These are phyloP conservation scores for Melaleuca quinquenervia DNA, from an alignment of 345 rosid genomes.

Conservation along the genomic window DNA sequence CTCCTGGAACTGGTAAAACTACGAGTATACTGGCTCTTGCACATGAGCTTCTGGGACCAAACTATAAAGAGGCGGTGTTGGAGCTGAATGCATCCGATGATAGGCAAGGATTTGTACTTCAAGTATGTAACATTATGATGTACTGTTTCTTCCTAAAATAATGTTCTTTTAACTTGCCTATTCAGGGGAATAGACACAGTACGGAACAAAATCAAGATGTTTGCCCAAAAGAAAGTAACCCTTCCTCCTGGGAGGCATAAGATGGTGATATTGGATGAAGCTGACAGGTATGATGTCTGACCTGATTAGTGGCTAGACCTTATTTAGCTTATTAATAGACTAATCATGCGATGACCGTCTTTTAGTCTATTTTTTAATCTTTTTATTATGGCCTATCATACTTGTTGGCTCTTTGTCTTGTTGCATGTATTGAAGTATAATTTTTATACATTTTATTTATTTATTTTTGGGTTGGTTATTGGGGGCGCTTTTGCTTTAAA, in stretches of 20 bases:
- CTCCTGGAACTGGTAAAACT: conserved; percentile 98
- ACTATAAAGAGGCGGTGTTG: conserved; percentile 72
- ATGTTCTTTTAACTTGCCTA: not conserved
- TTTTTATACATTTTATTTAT: not conserved
- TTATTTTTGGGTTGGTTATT: not conserved
- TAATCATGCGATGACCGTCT: not conserved
- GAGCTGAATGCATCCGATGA: conserved; percentile 99
- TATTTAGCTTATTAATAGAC: not conserved
- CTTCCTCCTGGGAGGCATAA: conserved; percentile 87
- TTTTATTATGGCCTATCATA: not conserved
- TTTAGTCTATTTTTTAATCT: not conserved
- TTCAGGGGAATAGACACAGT: conserved; percentile 90
- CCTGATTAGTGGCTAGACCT: not conserved
- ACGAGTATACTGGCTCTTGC: conserved; percentile 95
- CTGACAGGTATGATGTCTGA: conserved; percentile 58
- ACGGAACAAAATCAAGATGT: conserved; percentile 95
- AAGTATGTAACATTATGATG: not conserved
- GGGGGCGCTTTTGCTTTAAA: not conserved
- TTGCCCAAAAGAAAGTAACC: conserved; percentile 95
- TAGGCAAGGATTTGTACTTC: conserved; percentile 27
- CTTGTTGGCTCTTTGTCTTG: not conserved
- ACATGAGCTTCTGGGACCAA: conserved; percentile 83
- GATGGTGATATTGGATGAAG: conserved; percentile 86
- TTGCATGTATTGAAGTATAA: not conserved
- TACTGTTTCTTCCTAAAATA: not conserved